Evolutionary conservation across 352 stramenopile genomes (phyloP).

Genomic region (Phytophthora cactorum): DNA sequence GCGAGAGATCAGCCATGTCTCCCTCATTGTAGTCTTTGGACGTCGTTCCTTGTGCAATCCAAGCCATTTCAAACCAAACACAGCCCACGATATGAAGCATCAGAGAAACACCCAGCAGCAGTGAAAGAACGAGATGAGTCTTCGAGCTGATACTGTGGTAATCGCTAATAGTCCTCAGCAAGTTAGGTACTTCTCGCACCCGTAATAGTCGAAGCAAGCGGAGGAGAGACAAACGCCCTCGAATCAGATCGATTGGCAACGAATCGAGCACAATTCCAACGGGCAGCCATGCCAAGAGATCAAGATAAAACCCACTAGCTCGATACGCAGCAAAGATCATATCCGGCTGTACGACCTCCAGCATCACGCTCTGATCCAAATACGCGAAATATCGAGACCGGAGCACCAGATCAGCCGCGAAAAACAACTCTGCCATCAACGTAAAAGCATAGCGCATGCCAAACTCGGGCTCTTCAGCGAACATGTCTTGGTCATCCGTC

Average conservation of each 20-base stretch:
- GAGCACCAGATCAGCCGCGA: constrained; percentile 54
- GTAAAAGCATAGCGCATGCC: constrained; percentile 45
- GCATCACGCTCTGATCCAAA: constrained; percentile 68
- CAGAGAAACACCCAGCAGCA: constrained; percentile 61
- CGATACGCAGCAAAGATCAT: constrained; percentile 75
- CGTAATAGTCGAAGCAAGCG: constrained; percentile 57
- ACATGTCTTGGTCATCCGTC: constrained; percentile 55
- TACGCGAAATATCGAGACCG: constrained; percentile 63
- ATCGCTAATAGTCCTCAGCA: constrained; percentile 62
- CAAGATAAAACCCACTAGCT: constrained; percentile 55
- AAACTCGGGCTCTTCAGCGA: constrained; percentile 42
- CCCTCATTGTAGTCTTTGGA: background rate
- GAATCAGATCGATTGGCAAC: constrained; percentile 16
- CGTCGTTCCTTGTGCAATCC: constrained; percentile 16
- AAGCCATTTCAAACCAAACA: constrained; percentile 74
- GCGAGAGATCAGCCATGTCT: constrained; percentile 10
- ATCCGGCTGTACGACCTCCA: constrained; percentile 55
- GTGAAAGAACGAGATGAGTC: constrained; percentile 44
- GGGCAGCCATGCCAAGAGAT: constrained; percentile 56
- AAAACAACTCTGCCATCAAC: constrained; percentile 60
- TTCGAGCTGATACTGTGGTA: constrained; percentile 73
- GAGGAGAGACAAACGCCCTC: constrained; percentile 52
- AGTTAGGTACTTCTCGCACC: constrained; percentile 44
- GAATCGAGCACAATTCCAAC: constrained; percentile 59
- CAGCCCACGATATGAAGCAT: constrained; percentile 69